Base-by-base conservation (phyloP, 306 rosid species). In the Rosa chinensis region DNA sequence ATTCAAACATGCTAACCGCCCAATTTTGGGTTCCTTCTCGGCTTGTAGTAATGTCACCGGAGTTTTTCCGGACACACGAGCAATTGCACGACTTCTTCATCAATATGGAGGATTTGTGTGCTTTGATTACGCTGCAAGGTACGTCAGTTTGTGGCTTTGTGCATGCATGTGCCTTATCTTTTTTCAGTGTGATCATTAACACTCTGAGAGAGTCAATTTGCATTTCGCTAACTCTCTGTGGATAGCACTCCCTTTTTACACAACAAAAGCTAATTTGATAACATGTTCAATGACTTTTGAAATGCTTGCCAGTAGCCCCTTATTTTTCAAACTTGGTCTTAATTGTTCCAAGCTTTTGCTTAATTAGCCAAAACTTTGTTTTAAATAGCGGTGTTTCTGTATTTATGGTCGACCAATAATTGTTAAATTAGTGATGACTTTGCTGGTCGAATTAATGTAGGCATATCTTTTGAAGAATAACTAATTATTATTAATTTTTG, bases 1-100 rank as follows among this genome's bases (percentile, higher is more conserved):
- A 0, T 90, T 77, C 48, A 85, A 89, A 76, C 14, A 40, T 21
- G 76, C 82, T 14, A 84, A 85, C 3, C 62, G 97, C 59, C 97
- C 97, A 9, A 76, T 94, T 48, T 80, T 94, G 86, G 98, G 97
- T 25, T 92, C 97, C 66, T 94, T 94, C 77, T 92, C 97, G 0
- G 94, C 97, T 56, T 92, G 97, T 80, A 94, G 98, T 69, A 92
- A 94, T 82, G 97, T 94, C 44, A 90, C 94, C 0, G 98, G 98
- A 75, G 87, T 92, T 25, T 86, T 61, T 84, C 73, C 97, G 0
- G 89, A 94, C 32, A 92, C 97, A 0, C 49, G 87, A 42, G 88
- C 86, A 20, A 88, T 94, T 76, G 92, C 98, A 61, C 74, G 18
- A 53, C 97, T 92, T 79, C 84, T 94, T 79, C 98, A 92, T 37